These are phyloP conservation scores for Coemansia sp. DNA, from an alignment of 192 early-diverging fungal species.

Conservation along the genomic window DNA sequence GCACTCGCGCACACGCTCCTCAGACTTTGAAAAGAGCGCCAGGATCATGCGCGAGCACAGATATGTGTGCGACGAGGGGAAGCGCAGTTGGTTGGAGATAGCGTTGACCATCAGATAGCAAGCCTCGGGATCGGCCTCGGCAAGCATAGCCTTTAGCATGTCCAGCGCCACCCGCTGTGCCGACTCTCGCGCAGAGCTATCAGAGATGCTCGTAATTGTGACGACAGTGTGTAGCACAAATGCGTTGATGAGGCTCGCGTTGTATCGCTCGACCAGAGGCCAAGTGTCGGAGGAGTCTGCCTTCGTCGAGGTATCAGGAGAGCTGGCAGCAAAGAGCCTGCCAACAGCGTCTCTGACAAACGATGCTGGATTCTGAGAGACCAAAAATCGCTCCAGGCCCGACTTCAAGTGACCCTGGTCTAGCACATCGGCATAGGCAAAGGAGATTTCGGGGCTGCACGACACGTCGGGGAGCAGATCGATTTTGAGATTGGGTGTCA, in stretches of 20 bases:
- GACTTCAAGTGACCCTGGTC: conserved; percentile 63
- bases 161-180: conserved; percentile 69
- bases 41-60: conserved; percentile 90
- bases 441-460: conserved; percentile 81
- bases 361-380: conserved; percentile 55
- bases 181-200: conserved; percentile 31
- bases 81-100: conserved; percentile 95
- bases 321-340: conserved; percentile 5
- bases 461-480: conserved; percentile 88
- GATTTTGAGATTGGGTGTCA: conserved; percentile 93
- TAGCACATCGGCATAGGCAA: conserved; percentile 76
- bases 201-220: conserved; percentile 63
- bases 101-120: conserved; percentile 89
- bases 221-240: conserved; percentile 88
- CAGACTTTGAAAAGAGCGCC: conserved; percentile 71
- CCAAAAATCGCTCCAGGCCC: conserved; percentile 75
- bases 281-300: not conserved
- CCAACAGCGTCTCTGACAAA: conserved; percentile 14
- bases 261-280: conserved; percentile 58
- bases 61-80: conserved; percentile 96
- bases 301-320: not conserved
- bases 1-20: conserved; percentile 89
- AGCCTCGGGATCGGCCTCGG: conserved; percentile 62
- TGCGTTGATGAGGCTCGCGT: conserved; percentile 79
- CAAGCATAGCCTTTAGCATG: conserved; percentile 79